Evolutionary conservation across 345 rosid genomes (phyloP), one percentile per base, ranked within the genome.

Genomic region (Erodium maritimum): DNA sequence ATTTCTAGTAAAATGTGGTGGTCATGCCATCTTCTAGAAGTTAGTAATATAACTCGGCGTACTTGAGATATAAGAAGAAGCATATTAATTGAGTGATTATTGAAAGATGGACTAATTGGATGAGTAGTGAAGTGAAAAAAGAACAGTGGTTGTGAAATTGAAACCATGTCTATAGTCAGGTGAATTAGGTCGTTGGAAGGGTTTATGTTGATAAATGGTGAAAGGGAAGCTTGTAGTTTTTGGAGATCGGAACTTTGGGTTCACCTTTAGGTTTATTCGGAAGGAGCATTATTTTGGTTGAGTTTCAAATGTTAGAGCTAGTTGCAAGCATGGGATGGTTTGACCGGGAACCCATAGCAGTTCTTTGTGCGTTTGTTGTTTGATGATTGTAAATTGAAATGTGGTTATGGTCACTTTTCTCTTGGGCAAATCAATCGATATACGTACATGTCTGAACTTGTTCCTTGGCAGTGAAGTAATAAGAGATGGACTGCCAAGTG

Each of bases 381-480:
- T 51, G 19, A 51, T 5, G 9, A 51, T 51, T 17, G 54, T 17
- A 51, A 51, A 13, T 51, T 10, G 3, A 42, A 10, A 10, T 42
- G 48, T 42, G 17, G 13, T 42, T 42, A 42, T 42, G 19, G 19
- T 51, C 19, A 17, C 1, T 51, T 51, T 19, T 0, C 21, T 17
- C 4, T n/a, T 3, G 17, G n/a, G 34, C 22, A 2, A 45, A 20
- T 55, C 37, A 12, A 19, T 59, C 24, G 12, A 0, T 45, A 22
- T 21, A 21, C 45, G 17, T 21, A 17, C 17, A 10, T 19, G 1
- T 23, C 52, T 16, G 2, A 61, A 1, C 61, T 56, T 58, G 57
- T 19, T 51, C 52, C 48, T 65, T 16, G 70, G 77, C 76, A 91
- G 96, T 73, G 86, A 91, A 79, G 93, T 91, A n/a, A 71, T 88